These are phyloP conservation scores for Sporothrix humicola DNA, from an alignment of 2,329 filamentous ascomycete genomes.

Conservation along the genomic window DNA sequence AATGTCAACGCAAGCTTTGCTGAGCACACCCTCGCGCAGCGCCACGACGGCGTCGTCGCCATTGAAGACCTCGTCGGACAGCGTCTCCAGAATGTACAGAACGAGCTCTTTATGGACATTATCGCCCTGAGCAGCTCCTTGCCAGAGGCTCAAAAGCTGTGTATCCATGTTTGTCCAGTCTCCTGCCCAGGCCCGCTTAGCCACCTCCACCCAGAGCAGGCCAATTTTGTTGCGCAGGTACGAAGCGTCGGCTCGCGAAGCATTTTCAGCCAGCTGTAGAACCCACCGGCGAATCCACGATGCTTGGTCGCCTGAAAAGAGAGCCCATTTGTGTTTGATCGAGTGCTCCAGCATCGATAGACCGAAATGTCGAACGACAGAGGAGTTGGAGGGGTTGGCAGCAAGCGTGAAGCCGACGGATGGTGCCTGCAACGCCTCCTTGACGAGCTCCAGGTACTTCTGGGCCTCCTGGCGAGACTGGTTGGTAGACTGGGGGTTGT, in stretches of 20 bases:
- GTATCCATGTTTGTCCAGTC: conserved; percentile 96
- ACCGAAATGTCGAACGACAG: conserved; percentile 90
- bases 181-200: conserved; percentile 89
- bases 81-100: conserved; percentile 82
- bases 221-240: conserved; percentile 94
- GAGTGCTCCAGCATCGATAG: conserved; percentile 89
- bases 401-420: conserved; percentile 85
- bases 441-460: conserved; percentile 83
- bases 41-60: conserved; percentile 87
- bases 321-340: conserved; percentile 82
- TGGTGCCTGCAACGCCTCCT: conserved; percentile 77
- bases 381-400: conserved; percentile 72
- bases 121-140: conserved; percentile 60
- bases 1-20: conserved; percentile 89
- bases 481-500: conserved; percentile 81
- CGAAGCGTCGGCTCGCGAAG: conserved; percentile 73
- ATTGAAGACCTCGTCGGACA: conserved; percentile 93
- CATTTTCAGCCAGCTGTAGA: conserved; percentile 73
- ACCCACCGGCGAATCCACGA: conserved; percentile 75
- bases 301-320: conserved; percentile 72
- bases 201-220: conserved; percentile 92
- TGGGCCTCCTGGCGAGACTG: conserved; percentile 82
- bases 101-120: conserved; percentile 80
- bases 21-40: conserved; percentile 80
- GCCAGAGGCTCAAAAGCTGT: conserved; percentile 82